phyloP scores from a whole-genome alignment of 1,139 yeast genomes.

The Protomyces inouyei region DNA sequence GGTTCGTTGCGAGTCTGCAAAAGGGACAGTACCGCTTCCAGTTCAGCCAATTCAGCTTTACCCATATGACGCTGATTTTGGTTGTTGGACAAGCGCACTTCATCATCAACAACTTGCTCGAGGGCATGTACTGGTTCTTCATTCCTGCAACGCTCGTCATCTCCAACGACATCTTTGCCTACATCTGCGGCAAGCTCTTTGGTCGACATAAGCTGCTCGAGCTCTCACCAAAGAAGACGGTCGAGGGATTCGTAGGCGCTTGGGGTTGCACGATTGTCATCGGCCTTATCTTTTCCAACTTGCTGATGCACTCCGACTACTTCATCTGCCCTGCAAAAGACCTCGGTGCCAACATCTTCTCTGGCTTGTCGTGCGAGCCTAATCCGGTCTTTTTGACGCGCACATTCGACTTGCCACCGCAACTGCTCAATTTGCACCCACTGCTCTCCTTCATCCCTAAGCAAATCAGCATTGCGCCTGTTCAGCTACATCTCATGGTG shows the following conservation, averaged over 20 bases:
- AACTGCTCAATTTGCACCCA: slow-evolving; percentile 36
- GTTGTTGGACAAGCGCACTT: slow-evolving; percentile 94
- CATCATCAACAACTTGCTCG: slow-evolving; percentile 80
- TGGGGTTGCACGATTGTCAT: slow-evolving; percentile 88
- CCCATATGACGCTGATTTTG: slow-evolving; percentile 86
- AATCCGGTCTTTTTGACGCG: slow-evolving; percentile 85
- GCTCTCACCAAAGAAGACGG: slow-evolving; percentile 93
- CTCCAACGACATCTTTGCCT: slow-evolving; percentile 93
- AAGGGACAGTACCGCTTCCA: slow-evolving; percentile 88
- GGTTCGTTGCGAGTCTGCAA: slow-evolving; percentile 82
- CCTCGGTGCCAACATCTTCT: slow-evolving; percentile 53
- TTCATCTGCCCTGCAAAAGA: slow-evolving; percentile 82
- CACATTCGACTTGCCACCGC: slow-evolving; percentile 61
- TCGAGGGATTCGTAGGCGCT: slow-evolving; percentile 96
- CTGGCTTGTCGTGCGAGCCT: slow-evolving; percentile 68
- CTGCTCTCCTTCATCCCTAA: slow-evolving; percentile 51
- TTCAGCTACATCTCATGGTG: slow-evolving; percentile 79
- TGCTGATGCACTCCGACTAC: slow-evolving; percentile 63
- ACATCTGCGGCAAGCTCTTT: slow-evolving; percentile 92
- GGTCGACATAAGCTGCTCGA: slow-evolving; percentile 90
- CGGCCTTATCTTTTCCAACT: slow-evolving; percentile 60
- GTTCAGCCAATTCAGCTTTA: slow-evolving; percentile 85
- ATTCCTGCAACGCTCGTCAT: slow-evolving; percentile 88
- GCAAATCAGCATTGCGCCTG: slow-evolving; percentile 63
- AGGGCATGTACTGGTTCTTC: slow-evolving; percentile 86